Evolutionary conservation across 805 yeast species (phyloP).

Genomic region (Candida anglica): DNA sequence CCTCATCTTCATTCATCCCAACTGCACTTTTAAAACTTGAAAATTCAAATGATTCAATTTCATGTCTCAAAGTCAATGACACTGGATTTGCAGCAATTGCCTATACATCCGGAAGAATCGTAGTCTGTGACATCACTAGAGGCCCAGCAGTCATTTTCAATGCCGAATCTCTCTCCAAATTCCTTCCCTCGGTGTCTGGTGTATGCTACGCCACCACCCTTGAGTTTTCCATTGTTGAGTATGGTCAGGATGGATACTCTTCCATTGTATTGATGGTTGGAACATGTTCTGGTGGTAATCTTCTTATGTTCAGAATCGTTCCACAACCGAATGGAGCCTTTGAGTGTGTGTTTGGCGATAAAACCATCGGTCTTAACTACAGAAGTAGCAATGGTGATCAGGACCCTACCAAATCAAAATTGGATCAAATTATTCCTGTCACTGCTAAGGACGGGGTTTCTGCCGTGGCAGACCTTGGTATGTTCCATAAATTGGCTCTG

Average conservation of each 20-base stretch:
- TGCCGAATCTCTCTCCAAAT: slow-evolving; percentile 22
- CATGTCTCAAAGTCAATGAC: slow-evolving; percentile 64
- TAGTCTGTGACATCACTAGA: slow-evolving; percentile 69
- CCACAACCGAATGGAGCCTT: slow-evolving; percentile 64
- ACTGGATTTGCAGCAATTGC: slow-evolving; percentile 84
- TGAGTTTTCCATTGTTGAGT: slow-evolving; percentile 71
- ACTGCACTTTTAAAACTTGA: slow-evolving; percentile 20
- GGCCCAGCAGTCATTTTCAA: slow-evolving; percentile 66
- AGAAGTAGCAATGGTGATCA: slow-evolving; percentile 17
- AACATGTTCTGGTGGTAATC: slow-evolving; percentile 65
- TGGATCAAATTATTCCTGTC: slow-evolving; percentile 55
- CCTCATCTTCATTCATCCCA: slow-evolving; percentile 32
- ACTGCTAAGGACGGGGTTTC: slow-evolving; percentile 59
- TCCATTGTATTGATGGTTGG: slow-evolving; percentile 76
- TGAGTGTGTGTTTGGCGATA: slow-evolving; percentile 48
- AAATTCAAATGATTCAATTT: slow-evolving; percentile 41
- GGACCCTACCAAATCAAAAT: slow-evolving; percentile 46
- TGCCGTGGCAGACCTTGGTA: slow-evolving; percentile 57
- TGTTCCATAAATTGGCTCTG: slow-evolving; percentile 54
- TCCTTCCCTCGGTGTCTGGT: slow-evolving; percentile 27
- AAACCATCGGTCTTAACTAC: slow-evolving; percentile 33
- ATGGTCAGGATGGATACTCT: slow-evolving; percentile 64
- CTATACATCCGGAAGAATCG: slow-evolving; percentile 67
- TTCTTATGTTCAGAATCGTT: slow-evolving; percentile 58
- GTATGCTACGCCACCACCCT: slow-evolving; percentile 48